Base-by-base conservation (phyloP, 805 yeast species). In the Sugiyamaella valdiviana region DNA sequence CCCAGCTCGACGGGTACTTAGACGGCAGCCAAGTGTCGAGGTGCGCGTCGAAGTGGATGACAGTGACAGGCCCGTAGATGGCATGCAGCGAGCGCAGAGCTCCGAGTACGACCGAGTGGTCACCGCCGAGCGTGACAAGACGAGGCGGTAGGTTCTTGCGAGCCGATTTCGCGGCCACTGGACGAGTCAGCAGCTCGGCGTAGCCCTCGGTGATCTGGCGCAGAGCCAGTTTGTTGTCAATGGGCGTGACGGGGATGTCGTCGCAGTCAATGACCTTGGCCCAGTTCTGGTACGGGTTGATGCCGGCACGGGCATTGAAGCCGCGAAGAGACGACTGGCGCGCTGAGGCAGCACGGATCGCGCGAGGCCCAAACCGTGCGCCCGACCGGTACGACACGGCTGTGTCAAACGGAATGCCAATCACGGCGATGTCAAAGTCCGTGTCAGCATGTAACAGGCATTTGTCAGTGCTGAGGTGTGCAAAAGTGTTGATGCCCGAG, bases 391-490 rank as follows among this genome's bases (percentile, higher is more conserved):
- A 85, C 0, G 89, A 75, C 0, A 81, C 82, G 0, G 91, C 91
- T 5, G 93, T 85, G 60, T 85, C 95, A 57, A 85, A 86, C 0
- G 95, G 95, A 1, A 83, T 82, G 3, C 95, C 95, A 48, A 85
- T 72, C 12, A 86, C 54, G 0, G 82, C 95, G 43, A 86, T 75
- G 57, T 86, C 95, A 56, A 73, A 87, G 1, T 68, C 58, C 6
- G 52, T 62, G 52, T 4, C 73, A 70, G 39, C 76, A 63, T 58
- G 45, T 17, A 62, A 75, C 42, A 85, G 70, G 61, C 95, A 86
- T 50, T 71, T 72, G 36, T 75, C 70, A 49, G 76, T 73, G 20
- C 79, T 79, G 44, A 86, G 66, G 53, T 86, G 93, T 2, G 93
- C 95, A 72, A 84, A 86, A n/a, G 71, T 63, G 29, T 63, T 43